Conservation (phyloP, 257 asterid genomes). For the Nicotiana tabacum region DNA sequence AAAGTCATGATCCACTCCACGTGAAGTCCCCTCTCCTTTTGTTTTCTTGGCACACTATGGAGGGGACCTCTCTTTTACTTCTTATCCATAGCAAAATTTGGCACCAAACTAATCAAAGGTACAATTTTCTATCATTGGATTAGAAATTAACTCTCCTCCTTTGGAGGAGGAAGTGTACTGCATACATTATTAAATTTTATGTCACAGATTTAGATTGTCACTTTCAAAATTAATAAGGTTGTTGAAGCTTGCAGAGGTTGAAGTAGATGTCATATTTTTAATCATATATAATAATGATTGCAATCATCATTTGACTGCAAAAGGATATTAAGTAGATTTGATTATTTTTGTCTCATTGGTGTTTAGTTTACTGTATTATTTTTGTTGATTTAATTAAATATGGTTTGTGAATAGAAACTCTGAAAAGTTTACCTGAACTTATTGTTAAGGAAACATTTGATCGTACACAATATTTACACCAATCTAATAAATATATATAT, state of each 20-base stretch:
- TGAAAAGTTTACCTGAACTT: too few species aligned
- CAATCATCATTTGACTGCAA: background rate
- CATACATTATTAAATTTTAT: background rate
- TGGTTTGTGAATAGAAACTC: background rate
- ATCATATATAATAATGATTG: background rate
- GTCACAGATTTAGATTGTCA: background rate
- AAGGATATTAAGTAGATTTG: background rate
- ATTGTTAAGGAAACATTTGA: too few species aligned
- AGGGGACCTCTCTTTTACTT: slow-evolving; percentile 9
- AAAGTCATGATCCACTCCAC: slow-evolving; percentile 1
- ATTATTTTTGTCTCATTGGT: background rate
- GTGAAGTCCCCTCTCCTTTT: slow-evolving; percentile 11
- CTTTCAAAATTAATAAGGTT: background rate
- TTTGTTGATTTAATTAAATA: too few species aligned
- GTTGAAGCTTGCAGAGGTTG: background rate
- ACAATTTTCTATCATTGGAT: background rate
- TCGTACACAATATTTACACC: background rate
- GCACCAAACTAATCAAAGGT: background rate
- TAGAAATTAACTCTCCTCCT: background rate
- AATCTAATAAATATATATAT: background rate
- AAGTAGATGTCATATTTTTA: background rate
- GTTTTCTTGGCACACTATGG: background rate
- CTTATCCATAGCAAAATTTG: too few species aligned
- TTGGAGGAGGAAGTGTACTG: background rate
- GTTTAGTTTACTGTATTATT: too few species aligned